Base-by-base conservation (phyloP, 139 green algal genomes). In the Spirogloea muscicola region DNA sequence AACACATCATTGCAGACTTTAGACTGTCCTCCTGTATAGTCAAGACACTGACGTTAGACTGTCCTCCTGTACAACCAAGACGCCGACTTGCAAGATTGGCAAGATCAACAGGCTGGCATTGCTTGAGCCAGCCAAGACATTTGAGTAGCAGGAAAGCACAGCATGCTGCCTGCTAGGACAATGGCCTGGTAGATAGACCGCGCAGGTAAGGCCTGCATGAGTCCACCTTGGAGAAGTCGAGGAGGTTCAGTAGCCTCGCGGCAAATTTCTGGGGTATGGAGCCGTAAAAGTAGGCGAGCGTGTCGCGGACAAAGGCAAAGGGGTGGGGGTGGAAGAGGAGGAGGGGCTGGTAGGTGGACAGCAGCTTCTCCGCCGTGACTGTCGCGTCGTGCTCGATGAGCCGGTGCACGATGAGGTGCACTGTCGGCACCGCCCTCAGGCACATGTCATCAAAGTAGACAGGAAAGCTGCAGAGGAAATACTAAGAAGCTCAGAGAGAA, bases 361-460 rank as follows among this genome's bases (percentile, higher is more conserved):
- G 65, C 48, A 74, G 65, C 0, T 31, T 25, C 34, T 64, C 44
- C 21, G 65, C 48, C 16, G 65, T 38, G 21, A 64, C 65, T 27
- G 49, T 65, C 27, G 43, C 16, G 29, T 68, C 65, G 65, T 68
- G 29, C 49, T 74, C 65, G 21, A 74, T 65, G 29, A 74, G 65
- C 21, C 48, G 48, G 5, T 65, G 43, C 33, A 74, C 65, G 36
- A 74, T 46, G 3, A 74, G 33, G 7, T 27, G 44, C 21, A 74
- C 16, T 2, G 37, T 36, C 2, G 65, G 65, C 33, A 62, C 34
- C 33, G 36, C 31, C 21, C 65, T 43, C 48, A 74, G 65, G n/a
- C 21, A 68, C 48, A 74, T 27, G 34, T 74, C 27, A 44, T 74
- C 65, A 36, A 64, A 74, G 37, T 55, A 51, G 33, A 51, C 18